Evolutionary conservation across 495 filamentous ascomycete species (phyloP).

Genomic region (Tricharina praecox): DNA sequence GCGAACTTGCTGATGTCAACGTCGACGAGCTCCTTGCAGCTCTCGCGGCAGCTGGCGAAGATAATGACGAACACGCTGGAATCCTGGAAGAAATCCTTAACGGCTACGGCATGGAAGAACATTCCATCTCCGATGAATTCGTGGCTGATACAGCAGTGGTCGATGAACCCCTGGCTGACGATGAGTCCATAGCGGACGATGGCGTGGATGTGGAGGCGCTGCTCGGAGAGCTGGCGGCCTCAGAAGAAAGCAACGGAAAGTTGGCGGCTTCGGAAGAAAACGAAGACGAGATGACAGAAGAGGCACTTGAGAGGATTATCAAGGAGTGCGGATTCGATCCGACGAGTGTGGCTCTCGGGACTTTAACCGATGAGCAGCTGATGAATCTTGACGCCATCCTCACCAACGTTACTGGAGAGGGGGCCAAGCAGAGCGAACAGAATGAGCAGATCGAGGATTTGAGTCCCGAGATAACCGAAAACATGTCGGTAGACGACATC

Average conservation of each 20-base stretch:
- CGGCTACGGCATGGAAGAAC: too few species aligned
- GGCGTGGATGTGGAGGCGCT: too few species aligned
- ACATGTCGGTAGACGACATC: background rate
- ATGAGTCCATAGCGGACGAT: too few species aligned
- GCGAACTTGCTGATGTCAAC: background rate
- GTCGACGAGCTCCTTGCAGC: slow-evolving; percentile 2
- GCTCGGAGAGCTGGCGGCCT: too few species aligned
- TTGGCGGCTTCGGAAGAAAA: too few species aligned
- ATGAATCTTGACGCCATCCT: background rate
- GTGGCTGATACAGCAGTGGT: too few species aligned
- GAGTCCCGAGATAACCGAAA: background rate
- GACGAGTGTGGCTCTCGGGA: background rate
- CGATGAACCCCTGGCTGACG: too few species aligned
- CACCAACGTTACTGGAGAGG: background rate
- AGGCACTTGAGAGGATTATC: background rate
- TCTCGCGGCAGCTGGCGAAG: background rate
- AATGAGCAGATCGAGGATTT: background rate
- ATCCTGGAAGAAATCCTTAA: too few species aligned
- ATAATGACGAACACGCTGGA: too few species aligned
- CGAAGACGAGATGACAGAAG: slow-evolving; percentile 2
- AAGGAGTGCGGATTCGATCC: background rate
- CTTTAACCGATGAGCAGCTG: background rate
- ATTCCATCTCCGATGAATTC: too few species aligned
- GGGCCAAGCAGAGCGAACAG: background rate
- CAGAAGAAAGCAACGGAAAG: too few species aligned